Base-by-base conservation (phyloP, 257 asterid genomes). In the Plantago ovata region DNA sequence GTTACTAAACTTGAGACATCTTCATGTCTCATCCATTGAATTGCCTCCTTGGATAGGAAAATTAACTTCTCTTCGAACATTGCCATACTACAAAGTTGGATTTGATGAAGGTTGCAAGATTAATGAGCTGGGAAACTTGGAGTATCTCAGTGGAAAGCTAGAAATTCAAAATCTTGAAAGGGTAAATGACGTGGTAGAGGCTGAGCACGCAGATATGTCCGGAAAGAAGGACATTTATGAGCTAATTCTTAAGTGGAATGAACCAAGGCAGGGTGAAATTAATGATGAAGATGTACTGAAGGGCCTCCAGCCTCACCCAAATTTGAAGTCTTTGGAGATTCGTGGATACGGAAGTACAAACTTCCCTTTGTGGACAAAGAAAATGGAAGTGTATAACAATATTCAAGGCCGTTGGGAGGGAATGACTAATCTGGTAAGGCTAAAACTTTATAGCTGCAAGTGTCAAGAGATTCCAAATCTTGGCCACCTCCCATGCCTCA, bases 281-380 rank as follows among this genome's bases (percentile, higher is more conserved):
- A 22, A 24, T 13, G 81, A 68, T 43, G 66, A 64, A 33, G n/a
- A n/a, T 56, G 73, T 72, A n/a, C 53, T 75, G 49, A 70, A 68
- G 45, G 78, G 75, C 43, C 81, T 75, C 11, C 64, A 58, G 13
- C 74, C 79, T 22, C 73, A 62, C 23, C 68, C 61, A 9, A 72
- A 72, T 62, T 13, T 72, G 44, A 36, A 59, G 36, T 50, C 60
- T 13, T 45, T 76, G 10, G 18, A n/a, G 12, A 24, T 52, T 22
- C 38, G 33, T 3, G 21, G 40, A 52, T 52, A 52, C 9, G 57
- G 14, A 4, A 72, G 76, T 16, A 39, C 8, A 7, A 39, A 32
- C 13, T 68, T 76, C 15, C 63, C 82, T 5, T 1, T n/a, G 22
- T 72, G 74, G 82, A 39, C 62, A 10, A 51, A 32, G 57, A 56